phyloP scores from a whole-genome alignment of 148 eudicot genomes.

The Silene conica region DNA sequence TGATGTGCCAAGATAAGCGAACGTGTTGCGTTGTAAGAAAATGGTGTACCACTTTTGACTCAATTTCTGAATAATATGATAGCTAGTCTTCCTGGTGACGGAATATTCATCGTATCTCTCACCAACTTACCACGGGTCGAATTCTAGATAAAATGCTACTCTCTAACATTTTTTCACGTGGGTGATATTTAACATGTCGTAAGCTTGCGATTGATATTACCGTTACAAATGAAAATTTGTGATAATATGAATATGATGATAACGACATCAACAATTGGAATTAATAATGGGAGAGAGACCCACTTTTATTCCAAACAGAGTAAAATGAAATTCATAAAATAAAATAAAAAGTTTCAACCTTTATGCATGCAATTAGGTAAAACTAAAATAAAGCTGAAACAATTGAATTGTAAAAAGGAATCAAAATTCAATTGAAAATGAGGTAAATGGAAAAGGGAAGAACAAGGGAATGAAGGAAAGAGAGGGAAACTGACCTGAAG shows the following conservation, averaged over 20 bases:
- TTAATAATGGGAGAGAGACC: too few species aligned
- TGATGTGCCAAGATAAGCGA: conserved; percentile 23
- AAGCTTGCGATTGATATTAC: too few species aligned
- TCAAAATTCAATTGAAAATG: background rate
- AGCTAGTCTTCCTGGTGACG: too few species aligned
- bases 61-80: conserved; percentile 1
- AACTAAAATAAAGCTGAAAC: background rate
- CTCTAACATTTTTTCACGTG: too few species aligned
- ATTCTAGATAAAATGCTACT: too few species aligned
- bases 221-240: too few species aligned
- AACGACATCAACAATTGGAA: conserved; percentile 2
- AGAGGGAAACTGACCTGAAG: background rate
- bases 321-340: too few species aligned
- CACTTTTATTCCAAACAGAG: background rate
- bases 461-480: background rate
- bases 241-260: too few species aligned
- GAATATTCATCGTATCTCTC: too few species aligned
- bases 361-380: background rate
- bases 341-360: too few species aligned
- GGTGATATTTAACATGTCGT: too few species aligned
- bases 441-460: background rate
- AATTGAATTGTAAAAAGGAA: background rate
- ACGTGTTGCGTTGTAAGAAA: conserved; percentile 1
- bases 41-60: conserved; percentile 10
- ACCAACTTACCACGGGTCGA: too few species aligned